A percentile compares a stretch with the other conserved stretches of the same genome.
Evolutionary conservation across 495 filamentous ascomycete species (phyloP).

Genomic region (Hypoxylon fragiforme): DNA sequence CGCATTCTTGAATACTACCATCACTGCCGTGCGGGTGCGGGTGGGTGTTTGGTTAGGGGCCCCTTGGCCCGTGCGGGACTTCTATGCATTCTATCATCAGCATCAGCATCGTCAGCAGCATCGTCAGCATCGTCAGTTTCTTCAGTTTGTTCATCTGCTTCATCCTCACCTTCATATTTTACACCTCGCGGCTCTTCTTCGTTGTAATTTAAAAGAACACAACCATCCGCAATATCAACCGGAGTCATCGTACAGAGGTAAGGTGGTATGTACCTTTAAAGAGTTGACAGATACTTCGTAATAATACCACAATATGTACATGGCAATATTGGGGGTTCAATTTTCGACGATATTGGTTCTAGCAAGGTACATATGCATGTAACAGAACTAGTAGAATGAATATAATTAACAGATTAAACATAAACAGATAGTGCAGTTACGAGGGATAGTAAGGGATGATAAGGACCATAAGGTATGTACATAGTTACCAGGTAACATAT

Average conservation of each 20-base stretch:
- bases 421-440: no score
- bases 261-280: not conserved
- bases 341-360: slow-evolving; percentile 14
- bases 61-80: slow-evolving; percentile 8
- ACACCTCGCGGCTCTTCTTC: slow-evolving; percentile 44
- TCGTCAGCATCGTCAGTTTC: no score
- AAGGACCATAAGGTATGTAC: slow-evolving; percentile 23
- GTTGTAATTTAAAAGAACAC: slow-evolving; percentile 42
- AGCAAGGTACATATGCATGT: not conserved
- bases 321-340: slow-evolving; percentile 5
- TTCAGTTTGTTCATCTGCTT: no score
- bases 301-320: no score
- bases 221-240: slow-evolving; percentile 15
- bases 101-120: no score
- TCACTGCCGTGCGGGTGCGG: slow-evolving; percentile 22
- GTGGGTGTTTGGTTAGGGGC: slow-evolving; percentile 15
- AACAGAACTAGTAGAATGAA: no score
- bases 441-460: no score
- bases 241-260: slow-evolving; percentile 1
- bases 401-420: no score
- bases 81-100: no score
- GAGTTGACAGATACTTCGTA: no score
- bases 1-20: slow-evolving; percentile 26
- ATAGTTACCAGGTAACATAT: no score
- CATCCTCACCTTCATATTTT: slow-evolving; percentile 10